Conservation (phyloP, 805 yeast species). For the Pachysolen tannophilus region DNA sequence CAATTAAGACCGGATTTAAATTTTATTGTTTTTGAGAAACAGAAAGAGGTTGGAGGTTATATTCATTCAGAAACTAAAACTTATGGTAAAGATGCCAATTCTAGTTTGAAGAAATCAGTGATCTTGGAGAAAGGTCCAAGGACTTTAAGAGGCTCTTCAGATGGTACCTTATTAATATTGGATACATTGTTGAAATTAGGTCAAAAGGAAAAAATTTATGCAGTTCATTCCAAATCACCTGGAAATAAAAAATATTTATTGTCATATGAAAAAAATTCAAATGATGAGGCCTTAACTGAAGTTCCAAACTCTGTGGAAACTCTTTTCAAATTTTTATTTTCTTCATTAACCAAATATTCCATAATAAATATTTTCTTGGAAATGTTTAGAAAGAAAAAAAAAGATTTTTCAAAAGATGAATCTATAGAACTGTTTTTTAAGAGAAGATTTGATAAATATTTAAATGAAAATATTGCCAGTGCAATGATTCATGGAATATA, state of each 20-base stretch:
- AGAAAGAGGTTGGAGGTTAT: constrained; percentile 68
- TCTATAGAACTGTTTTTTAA: constrained; percentile 57
- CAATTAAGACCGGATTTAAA: constrained; percentile 70
- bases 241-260: constrained; percentile 72
- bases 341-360: constrained; percentile 38
- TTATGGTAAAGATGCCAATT: constrained; percentile 14
- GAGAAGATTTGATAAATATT: constrained; percentile 58
- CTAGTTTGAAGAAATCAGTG: too few relatives aligned
- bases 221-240: constrained; percentile 44
- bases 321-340: constrained; percentile 25
- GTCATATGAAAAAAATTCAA: constrained; percentile 14
- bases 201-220: constrained; percentile 41
- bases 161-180: constrained; percentile 63
- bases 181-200: constrained; percentile 51
- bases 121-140: constrained; percentile 84
- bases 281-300: constrained; percentile 37
- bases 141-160: constrained; percentile 75
- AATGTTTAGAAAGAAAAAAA: constrained; percentile 30
- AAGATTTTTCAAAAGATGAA: constrained; percentile 44
- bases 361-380: constrained; percentile 40
- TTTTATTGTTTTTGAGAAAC: constrained; percentile 54
- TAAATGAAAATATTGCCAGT: constrained; percentile 55
- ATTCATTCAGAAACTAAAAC: constrained; percentile 44
- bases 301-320: constrained; percentile 39
- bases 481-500: constrained; percentile 87